These are phyloP conservation scores for Nepenthes mirabilis DNA, from an alignment of 148 eudicot genomes.

Conservation along the genomic window DNA sequence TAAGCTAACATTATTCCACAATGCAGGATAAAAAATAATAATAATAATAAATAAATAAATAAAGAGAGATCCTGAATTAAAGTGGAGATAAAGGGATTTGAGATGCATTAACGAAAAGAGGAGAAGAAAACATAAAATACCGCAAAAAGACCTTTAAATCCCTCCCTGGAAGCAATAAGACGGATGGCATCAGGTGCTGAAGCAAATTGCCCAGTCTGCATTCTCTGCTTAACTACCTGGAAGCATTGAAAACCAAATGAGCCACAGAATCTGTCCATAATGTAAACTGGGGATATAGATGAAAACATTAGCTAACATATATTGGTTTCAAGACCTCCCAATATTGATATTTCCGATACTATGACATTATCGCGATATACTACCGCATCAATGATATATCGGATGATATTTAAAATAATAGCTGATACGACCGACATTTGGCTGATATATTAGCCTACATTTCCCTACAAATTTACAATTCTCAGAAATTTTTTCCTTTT, in stretches of 20 bases:
- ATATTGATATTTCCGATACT: too few species aligned
- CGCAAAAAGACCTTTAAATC: constrained; percentile 95
- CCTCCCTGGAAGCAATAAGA: constrained; percentile 66
- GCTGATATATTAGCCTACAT: too few species aligned
- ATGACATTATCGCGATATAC: too few species aligned
- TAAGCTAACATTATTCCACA: not conserved
- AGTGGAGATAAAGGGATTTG: not conserved
- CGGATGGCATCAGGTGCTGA: constrained; percentile 86
- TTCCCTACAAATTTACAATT: too few species aligned
- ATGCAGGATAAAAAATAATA: not conserved
- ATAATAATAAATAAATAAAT: too few species aligned
- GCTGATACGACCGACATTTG: too few species aligned
- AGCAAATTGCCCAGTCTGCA: constrained; percentile 88
- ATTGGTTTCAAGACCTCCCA: too few species aligned
- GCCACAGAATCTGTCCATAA: not conserved
- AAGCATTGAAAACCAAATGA: constrained; percentile 9
- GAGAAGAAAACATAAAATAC: constrained; percentile 31
- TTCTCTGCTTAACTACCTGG: constrained; percentile 94
- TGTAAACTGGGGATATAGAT: too few species aligned
- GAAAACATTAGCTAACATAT: too few species aligned
- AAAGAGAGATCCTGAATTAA: not conserved
- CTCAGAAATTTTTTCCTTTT: too few species aligned
- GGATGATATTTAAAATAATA: too few species aligned
- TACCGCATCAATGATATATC: too few species aligned
- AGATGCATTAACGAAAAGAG: not conserved